phyloP scores from a whole-genome alignment of 352 stramenopile genomes.

The Phytophthora podocarpi region DNA sequence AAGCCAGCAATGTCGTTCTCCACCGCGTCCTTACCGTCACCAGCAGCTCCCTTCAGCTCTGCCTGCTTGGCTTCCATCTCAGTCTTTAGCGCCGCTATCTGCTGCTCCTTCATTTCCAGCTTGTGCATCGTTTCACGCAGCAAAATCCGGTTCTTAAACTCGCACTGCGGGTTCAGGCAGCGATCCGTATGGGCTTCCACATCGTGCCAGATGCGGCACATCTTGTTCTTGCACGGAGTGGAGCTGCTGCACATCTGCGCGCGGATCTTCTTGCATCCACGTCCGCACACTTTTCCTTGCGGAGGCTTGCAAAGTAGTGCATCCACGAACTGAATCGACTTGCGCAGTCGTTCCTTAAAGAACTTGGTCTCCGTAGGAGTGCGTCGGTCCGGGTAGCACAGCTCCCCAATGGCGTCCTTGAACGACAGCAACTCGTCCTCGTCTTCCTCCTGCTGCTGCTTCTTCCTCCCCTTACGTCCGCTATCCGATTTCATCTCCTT shows the following conservation, averaged over 20 bases:
- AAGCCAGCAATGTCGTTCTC: conserved; percentile 31
- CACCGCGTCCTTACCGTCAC: conserved; percentile 47
- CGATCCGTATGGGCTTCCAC: conserved; percentile 72
- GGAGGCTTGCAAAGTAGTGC: conserved; percentile 67
- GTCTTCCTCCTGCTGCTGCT: conserved; percentile 13
- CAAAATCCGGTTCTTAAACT: conserved; percentile 75
- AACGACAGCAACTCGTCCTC: conserved; percentile 18
- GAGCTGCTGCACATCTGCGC: conserved; percentile 65
- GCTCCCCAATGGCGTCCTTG: conserved; percentile 64
- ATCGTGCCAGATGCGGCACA: conserved; percentile 77
- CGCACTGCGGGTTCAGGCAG: conserved; percentile 64
- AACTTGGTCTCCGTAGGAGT: conserved; percentile 55
- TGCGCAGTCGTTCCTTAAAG: conserved; percentile 70
- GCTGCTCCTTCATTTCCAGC: conserved; percentile 47
- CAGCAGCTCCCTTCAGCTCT: conserved; percentile 40
- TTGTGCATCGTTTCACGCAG: conserved; percentile 78
- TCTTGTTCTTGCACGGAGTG: conserved; percentile 61
- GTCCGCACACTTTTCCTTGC: conserved; percentile 47
- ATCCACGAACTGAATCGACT: conserved; percentile 74
- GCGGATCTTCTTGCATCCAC: conserved; percentile 59
- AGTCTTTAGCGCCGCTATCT: conserved; percentile 37
- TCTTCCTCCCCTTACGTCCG: not conserved
- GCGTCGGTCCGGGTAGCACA: conserved; percentile 65
- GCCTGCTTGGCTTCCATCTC: conserved; percentile 58
- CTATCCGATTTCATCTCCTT: conserved; percentile 17